Conservation (phyloP, 1,139 yeast genomes). For the Saccharomyces hybrid region DNA sequence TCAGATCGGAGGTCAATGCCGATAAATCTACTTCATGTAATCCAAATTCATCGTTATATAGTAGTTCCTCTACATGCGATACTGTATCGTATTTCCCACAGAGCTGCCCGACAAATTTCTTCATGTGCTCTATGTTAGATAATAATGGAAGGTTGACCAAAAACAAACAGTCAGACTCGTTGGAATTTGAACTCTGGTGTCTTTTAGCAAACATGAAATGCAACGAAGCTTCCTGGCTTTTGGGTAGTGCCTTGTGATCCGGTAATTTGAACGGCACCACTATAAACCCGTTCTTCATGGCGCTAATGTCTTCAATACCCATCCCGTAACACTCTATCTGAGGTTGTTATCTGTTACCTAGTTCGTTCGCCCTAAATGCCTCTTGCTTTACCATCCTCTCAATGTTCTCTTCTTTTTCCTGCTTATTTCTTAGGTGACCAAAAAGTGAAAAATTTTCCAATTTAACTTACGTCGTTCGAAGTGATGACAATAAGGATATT, state of each 20-base stretch:
- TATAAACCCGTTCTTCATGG: slow-evolving; percentile 36
- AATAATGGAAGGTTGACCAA: slow-evolving; percentile 69
- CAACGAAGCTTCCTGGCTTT: slow-evolving; percentile 11
- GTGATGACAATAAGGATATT: background rate
- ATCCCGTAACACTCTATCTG: background rate
- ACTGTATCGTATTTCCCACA: slow-evolving; percentile 37
- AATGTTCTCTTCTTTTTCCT: background rate
- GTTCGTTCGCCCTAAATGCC: background rate
- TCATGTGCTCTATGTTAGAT: slow-evolving; percentile 46
- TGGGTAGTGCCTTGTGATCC: slow-evolving; percentile 15
- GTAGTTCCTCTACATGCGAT: slow-evolving; percentile 28
- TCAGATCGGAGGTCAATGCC: slow-evolving; percentile 53
- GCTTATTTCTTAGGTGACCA: background rate
- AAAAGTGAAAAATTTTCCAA: background rate
- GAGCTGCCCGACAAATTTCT: slow-evolving; percentile 50
- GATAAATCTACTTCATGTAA: slow-evolving; percentile 51
- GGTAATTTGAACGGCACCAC: slow-evolving; percentile 34
- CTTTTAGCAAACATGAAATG: slow-evolving; percentile 58
- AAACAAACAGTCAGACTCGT: slow-evolving; percentile 45
- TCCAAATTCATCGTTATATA: slow-evolving; percentile 32
- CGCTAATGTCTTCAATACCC: slow-evolving; percentile 9
- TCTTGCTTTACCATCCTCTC: background rate
- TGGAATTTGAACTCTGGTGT: slow-evolving; percentile 43
- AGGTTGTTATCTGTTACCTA: background rate
- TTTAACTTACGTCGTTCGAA: background rate